Percentiles rank a stretch among this genome's conserved stretches.
Conservation (phyloP, 2,329 filamentous ascomycete species). For the Tolypocladium album region DNA sequence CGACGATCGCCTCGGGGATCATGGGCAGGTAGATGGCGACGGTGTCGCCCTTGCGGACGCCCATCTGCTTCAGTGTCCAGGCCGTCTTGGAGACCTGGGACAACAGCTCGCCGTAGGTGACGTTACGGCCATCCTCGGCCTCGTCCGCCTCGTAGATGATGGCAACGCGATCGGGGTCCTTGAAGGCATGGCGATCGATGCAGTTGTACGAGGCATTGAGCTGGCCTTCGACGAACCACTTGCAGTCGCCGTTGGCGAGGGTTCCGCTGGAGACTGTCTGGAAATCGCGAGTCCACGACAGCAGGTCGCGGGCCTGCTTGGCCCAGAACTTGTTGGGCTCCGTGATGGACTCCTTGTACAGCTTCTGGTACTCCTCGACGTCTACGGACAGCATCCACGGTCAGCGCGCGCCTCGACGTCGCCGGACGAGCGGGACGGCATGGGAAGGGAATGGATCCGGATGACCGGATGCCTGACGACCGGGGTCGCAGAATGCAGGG, state of each 20-base stretch:
- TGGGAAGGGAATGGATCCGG: background rate
- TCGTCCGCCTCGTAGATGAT: constrained; percentile 99
- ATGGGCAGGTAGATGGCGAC: constrained; percentile 97
- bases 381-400: constrained; percentile 24
- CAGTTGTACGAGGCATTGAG: constrained; percentile 97
- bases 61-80: constrained; percentile 86
- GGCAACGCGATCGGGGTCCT: constrained; percentile 83
- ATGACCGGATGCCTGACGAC: constrained; percentile 1
- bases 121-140: constrained; percentile 70
- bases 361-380: constrained; percentile 54
- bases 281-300: constrained; percentile 88
- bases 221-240: constrained; percentile 90
- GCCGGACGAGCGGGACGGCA: constrained; percentile 4
- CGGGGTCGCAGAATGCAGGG: background rate
- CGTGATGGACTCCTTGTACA: constrained; percentile 79
- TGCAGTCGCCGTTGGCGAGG: constrained; percentile 68
- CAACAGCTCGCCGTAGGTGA: constrained; percentile 89
- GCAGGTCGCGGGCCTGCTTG: constrained; percentile 71
- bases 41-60: constrained; percentile 92
- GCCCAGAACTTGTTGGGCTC: constrained; percentile 88
- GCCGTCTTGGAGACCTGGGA: constrained; percentile 82
- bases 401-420: constrained; percentile 1
- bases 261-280: constrained; percentile 75
- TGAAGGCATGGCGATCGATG: constrained; percentile 91
- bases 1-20: constrained; percentile 91